Evolutionary conservation across 495 filamentous ascomycete genomes (phyloP).

Genomic region (Pseudomonodictys pantanalensis): DNA sequence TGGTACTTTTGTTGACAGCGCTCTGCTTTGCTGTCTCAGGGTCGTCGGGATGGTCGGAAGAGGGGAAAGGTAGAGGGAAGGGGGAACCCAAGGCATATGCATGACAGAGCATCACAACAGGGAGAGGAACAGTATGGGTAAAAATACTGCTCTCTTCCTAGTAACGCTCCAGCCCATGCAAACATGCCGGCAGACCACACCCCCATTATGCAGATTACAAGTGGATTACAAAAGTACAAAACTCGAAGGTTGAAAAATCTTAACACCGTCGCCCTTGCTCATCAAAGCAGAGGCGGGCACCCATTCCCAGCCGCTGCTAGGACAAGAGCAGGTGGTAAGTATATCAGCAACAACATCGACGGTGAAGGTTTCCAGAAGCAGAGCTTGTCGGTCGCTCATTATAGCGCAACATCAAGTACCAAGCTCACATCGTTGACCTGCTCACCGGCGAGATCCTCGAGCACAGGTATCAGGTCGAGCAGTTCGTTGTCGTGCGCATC

Average conservation of each 20-base stretch:
- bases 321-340: neutral
- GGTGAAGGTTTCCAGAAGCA: neutral
- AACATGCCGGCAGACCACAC: neutral
- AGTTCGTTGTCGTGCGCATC: slow-evolving; percentile 99
- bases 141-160: neutral
- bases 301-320: neutral
- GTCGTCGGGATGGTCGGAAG: neutral
- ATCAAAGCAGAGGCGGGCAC: neutral
- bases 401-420: slow-evolving; percentile 94
- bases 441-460: slow-evolving; percentile 87
- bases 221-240: slow-evolving; percentile 32
- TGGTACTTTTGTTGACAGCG: slow-evolving; percentile 11
- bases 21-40: neutral
- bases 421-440: slow-evolving; percentile 95
- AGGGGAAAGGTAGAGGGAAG: neutral
- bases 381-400: slow-evolving; percentile 3
- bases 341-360: neutral
- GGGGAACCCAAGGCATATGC: neutral
- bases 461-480: slow-evolving; percentile 94
- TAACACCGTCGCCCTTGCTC: slow-evolving; percentile 4
- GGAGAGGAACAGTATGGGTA: neutral
- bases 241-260: slow-evolving; percentile 16
- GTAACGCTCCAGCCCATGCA: neutral
- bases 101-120: neutral
- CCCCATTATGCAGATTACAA: slow-evolving; percentile 31